phyloP scores from a whole-genome alignment of 495 filamentous ascomycete species.

The Hypoxylon lienhwacheense region DNA sequence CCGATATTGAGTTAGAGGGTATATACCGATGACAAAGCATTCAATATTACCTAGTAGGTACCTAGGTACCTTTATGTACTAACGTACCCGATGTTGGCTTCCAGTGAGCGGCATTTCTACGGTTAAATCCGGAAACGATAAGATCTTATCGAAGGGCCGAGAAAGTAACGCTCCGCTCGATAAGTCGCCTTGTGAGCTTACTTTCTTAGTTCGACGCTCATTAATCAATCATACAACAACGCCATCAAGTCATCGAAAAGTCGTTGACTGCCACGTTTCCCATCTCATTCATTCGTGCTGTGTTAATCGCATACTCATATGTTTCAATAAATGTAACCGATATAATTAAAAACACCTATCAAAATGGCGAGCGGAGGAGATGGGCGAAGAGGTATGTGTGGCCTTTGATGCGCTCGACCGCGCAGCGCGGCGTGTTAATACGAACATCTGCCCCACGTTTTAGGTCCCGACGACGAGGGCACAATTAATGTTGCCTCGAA shows the following conservation, averaged over 20 bases:
- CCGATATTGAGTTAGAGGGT: neutral
- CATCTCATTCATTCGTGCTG: constrained; percentile 8
- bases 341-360: constrained; percentile 5
- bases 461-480: constrained; percentile 51
- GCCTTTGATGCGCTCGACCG: constrained; percentile 1
- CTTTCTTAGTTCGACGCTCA: constrained; percentile 6
- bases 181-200: neutral
- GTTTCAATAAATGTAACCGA: constrained; percentile 21
- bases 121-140: constrained; percentile 9
- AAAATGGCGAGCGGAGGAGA: constrained; percentile 30
- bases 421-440: constrained; percentile 17
- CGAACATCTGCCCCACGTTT: constrained; percentile 15
- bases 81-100: too few species aligned
- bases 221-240: constrained; percentile 20
- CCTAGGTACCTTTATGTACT: neutral
- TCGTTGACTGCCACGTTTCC: constrained; percentile 1
- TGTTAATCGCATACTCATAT: neutral
- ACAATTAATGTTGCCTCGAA: constrained; percentile 65
- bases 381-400: constrained; percentile 29
- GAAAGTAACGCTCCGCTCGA: too few species aligned
- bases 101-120: constrained; percentile 5
- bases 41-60: neutral
- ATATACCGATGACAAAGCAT: too few species aligned
- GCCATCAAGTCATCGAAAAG: constrained; percentile 11
- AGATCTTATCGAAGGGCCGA: constrained; percentile 1